A percentile compares a stretch with the other conserved stretches of the same genome.
Evolutionary conservation across 305 asterid genomes (phyloP).

Genomic region (Fraxinus floribunda): DNA sequence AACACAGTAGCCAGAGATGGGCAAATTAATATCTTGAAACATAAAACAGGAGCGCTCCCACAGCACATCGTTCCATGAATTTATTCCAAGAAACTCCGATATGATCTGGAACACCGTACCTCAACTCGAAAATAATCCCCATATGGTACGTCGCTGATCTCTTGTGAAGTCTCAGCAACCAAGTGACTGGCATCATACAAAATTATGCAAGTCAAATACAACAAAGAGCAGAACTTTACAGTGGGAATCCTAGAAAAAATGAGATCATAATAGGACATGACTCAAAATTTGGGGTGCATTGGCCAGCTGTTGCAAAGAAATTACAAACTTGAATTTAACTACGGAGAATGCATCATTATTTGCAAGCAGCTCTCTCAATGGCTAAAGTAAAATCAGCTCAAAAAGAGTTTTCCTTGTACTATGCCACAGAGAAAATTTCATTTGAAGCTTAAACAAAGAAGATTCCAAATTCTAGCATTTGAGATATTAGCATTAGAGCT

Average conservation of each 20-base stretch:
- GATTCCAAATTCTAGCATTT: not conserved
- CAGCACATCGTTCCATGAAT: not conserved
- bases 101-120: slow-evolving; percentile 44
- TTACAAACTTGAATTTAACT: not conserved
- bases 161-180: slow-evolving; percentile 79
- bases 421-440: not conserved
- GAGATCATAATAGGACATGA: not conserved
- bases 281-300: not conserved
- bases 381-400: not conserved
- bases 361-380: not conserved
- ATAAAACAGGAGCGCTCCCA: slow-evolving; percentile 3
- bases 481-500: not conserved
- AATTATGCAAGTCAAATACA: slow-evolving; percentile 19
- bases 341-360: not conserved
- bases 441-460: not conserved
- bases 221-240: not conserved
- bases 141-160: slow-evolving; percentile 79
- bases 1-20: slow-evolving; percentile 8
- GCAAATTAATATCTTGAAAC: not conserved
- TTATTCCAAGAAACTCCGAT: slow-evolving; percentile 16
- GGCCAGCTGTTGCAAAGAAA: not conserved
- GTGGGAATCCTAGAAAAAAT: slow-evolving; percentile 4
- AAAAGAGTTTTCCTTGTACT: not conserved
- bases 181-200: slow-evolving; percentile 58
- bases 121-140: slow-evolving; percentile 90